A percentile compares a stretch with the other conserved stretches of the same genome.
These are phyloP conservation scores for Acanthamoeba triangularis DNA, from an alignment of 208 protist species.

Conservation along the genomic window DNA sequence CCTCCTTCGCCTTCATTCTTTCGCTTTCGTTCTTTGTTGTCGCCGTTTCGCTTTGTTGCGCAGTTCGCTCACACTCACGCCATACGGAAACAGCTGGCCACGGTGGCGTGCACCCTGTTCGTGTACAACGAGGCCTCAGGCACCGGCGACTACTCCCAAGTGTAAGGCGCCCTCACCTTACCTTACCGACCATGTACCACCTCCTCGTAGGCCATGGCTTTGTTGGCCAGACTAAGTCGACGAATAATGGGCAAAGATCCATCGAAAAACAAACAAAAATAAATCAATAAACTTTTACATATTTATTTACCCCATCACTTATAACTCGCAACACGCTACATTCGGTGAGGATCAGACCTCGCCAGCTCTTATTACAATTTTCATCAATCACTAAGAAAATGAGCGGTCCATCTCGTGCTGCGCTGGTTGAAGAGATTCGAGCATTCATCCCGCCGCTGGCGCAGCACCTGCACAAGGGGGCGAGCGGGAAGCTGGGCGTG, in stretches of 20 bases:
- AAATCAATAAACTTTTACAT: too few species aligned
- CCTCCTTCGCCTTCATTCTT: neutral
- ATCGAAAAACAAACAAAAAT: neutral
- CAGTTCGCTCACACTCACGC: neutral
- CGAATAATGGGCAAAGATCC: neutral
- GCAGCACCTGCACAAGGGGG: constrained; percentile 87
- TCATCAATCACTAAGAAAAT: neutral
- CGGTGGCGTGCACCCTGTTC: neutral
- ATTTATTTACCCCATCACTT: too few species aligned
- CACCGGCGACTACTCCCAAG: neutral
- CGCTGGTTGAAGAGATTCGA: constrained; percentile 37
- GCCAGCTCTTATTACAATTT: too few species aligned
- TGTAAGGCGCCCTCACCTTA: neutral
- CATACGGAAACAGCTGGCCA: neutral
- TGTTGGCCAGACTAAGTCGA: neutral
- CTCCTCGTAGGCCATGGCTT: too few species aligned
- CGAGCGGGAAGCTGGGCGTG: constrained; percentile 89
- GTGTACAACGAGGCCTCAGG: neutral
- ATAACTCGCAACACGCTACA: too few species aligned
- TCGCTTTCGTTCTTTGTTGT: neutral
- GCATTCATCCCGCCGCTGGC: constrained; percentile 80
- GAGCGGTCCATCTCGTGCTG: neutral
- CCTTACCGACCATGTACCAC: neutral
- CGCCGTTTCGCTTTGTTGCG: neutral
- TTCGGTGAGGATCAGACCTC: too few species aligned